A percentile compares a stretch with the other conserved stretches of the same genome.
These are phyloP conservation scores for Dunaliella salina DNA, from an alignment of 163 green algal species.

Conservation along the genomic window DNA sequence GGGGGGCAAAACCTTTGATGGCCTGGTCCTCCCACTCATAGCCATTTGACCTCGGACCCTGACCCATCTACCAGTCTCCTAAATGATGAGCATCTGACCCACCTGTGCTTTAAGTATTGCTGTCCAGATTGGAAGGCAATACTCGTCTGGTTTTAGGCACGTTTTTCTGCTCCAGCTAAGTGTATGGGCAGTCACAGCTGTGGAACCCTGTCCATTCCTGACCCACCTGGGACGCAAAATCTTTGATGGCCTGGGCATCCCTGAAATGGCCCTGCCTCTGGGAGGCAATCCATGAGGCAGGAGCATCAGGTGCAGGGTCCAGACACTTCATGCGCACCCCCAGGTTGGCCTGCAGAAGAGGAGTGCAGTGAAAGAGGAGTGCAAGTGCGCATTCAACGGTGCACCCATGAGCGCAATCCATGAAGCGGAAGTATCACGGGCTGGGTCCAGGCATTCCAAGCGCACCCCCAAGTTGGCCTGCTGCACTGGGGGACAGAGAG, in stretches of 20 bases:
- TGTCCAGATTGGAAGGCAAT: no score
- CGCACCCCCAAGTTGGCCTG: no score
- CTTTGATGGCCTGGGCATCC: conserved; percentile 62
- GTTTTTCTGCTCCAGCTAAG: no score
- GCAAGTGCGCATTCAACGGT: background rate
- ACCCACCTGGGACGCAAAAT: conserved; percentile 44
- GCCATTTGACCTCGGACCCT: no score
- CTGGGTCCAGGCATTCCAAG: no score
- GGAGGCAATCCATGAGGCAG: conserved; percentile 70
- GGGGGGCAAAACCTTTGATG: conserved; percentile 55
- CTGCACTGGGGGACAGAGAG: no score
- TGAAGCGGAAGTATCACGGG: no score
- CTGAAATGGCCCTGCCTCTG: conserved; percentile 81
- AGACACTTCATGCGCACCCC: conserved; percentile 83
- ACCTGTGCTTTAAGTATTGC: no score
- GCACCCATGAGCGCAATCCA: background rate
- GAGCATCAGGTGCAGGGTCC: conserved; percentile 77
- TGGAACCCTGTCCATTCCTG: conserved; percentile 31
- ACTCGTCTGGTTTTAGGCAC: no score
- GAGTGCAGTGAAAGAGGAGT: background rate
- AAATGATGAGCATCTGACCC: no score
- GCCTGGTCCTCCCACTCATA: conserved; percentile 62
- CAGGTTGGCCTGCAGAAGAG: conserved; percentile 67
- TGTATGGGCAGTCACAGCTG: no score
- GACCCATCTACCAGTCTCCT: no score